Evolutionary conservation across 2,329 filamentous ascomycete species (phyloP), one percentile per base, ranked within the genome.

Genomic region (Xylariaceae sp.): DNA sequence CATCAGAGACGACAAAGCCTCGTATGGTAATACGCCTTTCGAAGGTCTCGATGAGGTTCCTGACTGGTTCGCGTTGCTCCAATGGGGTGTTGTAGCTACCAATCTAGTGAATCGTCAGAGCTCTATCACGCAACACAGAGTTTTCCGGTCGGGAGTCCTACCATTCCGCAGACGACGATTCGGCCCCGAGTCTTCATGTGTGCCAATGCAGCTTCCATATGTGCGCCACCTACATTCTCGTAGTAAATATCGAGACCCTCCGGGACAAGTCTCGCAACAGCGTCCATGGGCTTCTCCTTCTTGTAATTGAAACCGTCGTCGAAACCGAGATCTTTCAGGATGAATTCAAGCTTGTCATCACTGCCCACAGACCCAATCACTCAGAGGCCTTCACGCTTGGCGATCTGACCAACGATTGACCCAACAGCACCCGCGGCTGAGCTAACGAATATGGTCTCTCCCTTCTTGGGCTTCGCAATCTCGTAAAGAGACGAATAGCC

Each of bases 231-330:
- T 4, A 78, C 73, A 41, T 76, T 77, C 48, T 77, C 73, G 43
- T 66, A 77, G 61, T 74, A 74, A 16, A 76, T 88, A 57, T 94
- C 87, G 47, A 94, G 76, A 4, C 87, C 88, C 11, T 89, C 64
- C 1, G 87, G 87, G 0, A 85, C 85, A 15, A 93, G 73, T 43
- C 85, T 74, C 50, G 71, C 65, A 42, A 94, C 72, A 0, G 86
- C 87, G 9, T 83, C 82, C 1, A 65, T 59, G 0, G 87, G 76
- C 52, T 75, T 78, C 68, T 93, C 87, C 52, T 79, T 89, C 76
- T 93, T 91, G 74, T 94, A 94, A 73, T 94, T 93, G 69, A 91
- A 93, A 8, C 82, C 88, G 13, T 51, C 67, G 41, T 78, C 73
- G 50, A 72, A 77, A 8, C 73, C 74, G 1, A 78, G 66, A 55